A percentile compares a stretch with the other conserved stretches of the same genome.
Conservation (phyloP, 768 basidiomycete genomes). For the Boletus sp. region DNA sequence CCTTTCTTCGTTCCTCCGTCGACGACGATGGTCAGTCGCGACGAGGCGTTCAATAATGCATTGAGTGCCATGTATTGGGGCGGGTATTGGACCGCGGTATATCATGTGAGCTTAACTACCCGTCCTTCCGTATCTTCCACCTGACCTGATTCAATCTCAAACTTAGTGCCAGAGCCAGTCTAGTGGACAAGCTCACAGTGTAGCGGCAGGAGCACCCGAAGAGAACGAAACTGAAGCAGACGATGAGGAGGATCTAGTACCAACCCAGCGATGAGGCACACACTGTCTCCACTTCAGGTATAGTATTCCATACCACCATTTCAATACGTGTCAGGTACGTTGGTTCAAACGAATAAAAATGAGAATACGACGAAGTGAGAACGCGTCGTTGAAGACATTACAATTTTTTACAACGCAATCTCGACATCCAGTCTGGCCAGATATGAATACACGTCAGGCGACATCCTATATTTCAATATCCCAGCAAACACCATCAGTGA, state of each 20-base stretch:
- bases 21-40: conserved; percentile 49
- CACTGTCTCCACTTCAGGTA: not conserved
- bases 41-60: conserved; percentile 76
- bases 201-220: conserved; percentile 28
- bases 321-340: conserved; percentile 17
- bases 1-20: conserved; percentile 30
- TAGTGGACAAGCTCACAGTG: conserved; percentile 15
- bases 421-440: conserved; percentile 83
- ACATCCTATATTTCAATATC: conserved; percentile 85
- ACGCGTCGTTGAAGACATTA: not conserved
- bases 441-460: conserved; percentile 86
- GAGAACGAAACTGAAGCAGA: conserved; percentile 27
- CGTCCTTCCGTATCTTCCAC: not conserved
- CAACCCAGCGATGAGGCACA: conserved; percentile 26
- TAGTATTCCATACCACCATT: not conserved
- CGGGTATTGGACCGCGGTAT: conserved; percentile 85
- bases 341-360: not conserved
- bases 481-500: conserved; percentile 87
- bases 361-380: not conserved
- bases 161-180: conserved; percentile 33
- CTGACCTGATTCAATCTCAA: not conserved
- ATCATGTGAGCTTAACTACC: conserved; percentile 53
- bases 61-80: conserved; percentile 82
- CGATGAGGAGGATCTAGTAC: conserved; percentile 25
- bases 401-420: conserved; percentile 55